Conservation (phyloP, 169 alveolate species). For the Plasmodium yoelii region DNA sequence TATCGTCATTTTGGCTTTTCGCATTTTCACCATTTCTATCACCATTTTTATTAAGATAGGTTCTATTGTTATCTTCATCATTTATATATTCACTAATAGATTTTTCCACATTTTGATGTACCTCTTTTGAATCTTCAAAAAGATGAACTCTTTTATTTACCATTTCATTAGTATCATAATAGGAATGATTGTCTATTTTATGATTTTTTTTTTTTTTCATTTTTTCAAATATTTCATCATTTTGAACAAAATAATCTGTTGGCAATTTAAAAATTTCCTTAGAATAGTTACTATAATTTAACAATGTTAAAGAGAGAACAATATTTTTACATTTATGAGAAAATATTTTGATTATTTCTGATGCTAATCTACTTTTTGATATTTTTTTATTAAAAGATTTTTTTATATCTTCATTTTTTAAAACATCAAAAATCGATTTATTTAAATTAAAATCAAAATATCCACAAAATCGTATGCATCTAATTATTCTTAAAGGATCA, state of each 20-base stretch:
- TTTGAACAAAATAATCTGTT: constrained; percentile 3
- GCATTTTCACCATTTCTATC: not conserved
- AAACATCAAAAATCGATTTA: constrained; percentile 83
- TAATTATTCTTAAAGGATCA: constrained; percentile 97
- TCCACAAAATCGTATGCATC: constrained; percentile 97
- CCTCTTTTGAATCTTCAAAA: not conserved
- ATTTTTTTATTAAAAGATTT: constrained; percentile 64
- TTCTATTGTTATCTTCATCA: not conserved
- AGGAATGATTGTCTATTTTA: not conserved
- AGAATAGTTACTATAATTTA: constrained; percentile 64
- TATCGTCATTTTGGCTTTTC: not conserved
- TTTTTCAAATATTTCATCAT: constrained; percentile 44
- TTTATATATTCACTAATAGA: no score
- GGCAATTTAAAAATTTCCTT: constrained; percentile 53
- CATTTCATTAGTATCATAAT: not conserved
- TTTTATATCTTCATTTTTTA: constrained; percentile 62
- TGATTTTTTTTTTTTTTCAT: constrained; percentile 15
- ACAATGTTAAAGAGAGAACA: constrained; percentile 36
- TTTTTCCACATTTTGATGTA: not conserved
- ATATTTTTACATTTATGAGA: constrained; percentile 43
- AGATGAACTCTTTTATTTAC: not conserved
- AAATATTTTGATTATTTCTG: constrained; percentile 65
- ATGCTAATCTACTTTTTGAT: constrained; percentile 68
- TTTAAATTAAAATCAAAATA: constrained; percentile 88
- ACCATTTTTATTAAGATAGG: not conserved